Percentiles rank a stretch among this genome's conserved stretches.
These are phyloP conservation scores for Aquilaria yunnanensis DNA, from an alignment of 345 rosid genomes.

Conservation along the genomic window DNA sequence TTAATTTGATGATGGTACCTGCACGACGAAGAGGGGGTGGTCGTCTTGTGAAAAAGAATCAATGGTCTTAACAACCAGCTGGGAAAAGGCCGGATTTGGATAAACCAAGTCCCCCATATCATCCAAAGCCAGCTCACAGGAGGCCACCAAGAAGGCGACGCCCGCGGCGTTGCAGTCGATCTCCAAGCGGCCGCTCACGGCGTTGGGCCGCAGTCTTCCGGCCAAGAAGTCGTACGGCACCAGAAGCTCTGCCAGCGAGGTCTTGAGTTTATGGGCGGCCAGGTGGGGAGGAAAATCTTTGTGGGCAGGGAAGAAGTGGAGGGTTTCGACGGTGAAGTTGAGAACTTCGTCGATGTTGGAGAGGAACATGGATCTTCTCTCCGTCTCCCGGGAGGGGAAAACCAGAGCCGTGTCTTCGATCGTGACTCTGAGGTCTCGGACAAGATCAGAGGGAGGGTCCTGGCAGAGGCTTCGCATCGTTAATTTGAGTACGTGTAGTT, in stretches of 20 bases:
- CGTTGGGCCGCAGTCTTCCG: constrained; percentile 47
- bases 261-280: constrained; percentile 40
- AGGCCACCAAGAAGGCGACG: constrained; percentile 50
- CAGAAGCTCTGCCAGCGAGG: constrained; percentile 28
- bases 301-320: constrained; percentile 58
- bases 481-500: no score
- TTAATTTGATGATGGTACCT: constrained; percentile 37
- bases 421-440: constrained; percentile 49
- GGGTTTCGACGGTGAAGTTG: constrained; percentile 62
- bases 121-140: constrained; percentile 42
- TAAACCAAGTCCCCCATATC: constrained; percentile 69
- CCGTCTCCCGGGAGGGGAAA: constrained; percentile 33
- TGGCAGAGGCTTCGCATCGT: constrained; percentile 24
- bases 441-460: constrained; percentile 24
- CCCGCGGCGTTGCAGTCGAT: constrained; percentile 64
- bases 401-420: constrained; percentile 36
- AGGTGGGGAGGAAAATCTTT: constrained; percentile 39
- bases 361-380: constrained; percentile 45
- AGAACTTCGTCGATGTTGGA: constrained; percentile 82
- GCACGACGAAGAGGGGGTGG: constrained; percentile 55
- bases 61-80: constrained; percentile 33
- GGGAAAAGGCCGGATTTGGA: constrained; percentile 68
- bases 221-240: constrained; percentile 60
- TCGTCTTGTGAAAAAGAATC: constrained; percentile 26
- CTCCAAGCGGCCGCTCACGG: constrained; percentile 44